Conservation (phyloP, 1,139 yeast genomes). For the Yamadazyma oceani region DNA sequence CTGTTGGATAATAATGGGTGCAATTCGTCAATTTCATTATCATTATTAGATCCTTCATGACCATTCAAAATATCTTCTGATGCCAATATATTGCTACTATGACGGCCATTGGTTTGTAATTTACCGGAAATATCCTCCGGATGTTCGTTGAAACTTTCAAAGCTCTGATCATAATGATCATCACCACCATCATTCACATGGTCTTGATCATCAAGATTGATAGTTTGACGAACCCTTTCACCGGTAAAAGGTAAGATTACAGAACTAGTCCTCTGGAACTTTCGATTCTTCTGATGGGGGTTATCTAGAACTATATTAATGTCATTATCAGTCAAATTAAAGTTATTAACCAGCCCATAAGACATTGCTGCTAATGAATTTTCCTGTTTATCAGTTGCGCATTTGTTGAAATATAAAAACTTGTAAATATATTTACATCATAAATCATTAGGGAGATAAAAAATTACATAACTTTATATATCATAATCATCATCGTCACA, state of each 20-base stretch:
- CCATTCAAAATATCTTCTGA: background rate
- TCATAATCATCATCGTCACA: background rate
- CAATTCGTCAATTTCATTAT: conserved; percentile 5
- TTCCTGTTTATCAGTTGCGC: background rate
- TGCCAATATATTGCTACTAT: background rate
- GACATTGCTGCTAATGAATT: conserved; percentile 2
- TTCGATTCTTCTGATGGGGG: conserved; percentile 12
- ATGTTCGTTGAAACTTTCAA: conserved; percentile 4
- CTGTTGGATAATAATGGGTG: conserved; percentile 5
- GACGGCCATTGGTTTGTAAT: background rate
- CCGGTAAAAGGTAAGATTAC: conserved; percentile 44
- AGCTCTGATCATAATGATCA: conserved; percentile 1
- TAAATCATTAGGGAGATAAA: conserved; percentile 1
- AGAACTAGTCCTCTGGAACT: conserved; percentile 29
- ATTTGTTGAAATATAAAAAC: too few relatives aligned
- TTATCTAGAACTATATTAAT: conserved; percentile 15
- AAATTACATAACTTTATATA: background rate
- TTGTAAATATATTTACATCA: conserved; percentile 2
- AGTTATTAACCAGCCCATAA: conserved; percentile 6
- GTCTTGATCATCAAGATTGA: background rate
- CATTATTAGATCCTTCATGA: background rate
- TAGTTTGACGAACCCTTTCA: conserved; percentile 34
- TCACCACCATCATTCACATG: conserved; percentile 13
- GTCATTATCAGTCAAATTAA: conserved; percentile 7
- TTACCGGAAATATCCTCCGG: background rate